Base-by-base conservation (phyloP, 2,329 filamentous ascomycete genomes). In the Talaromyces sp. region DNA sequence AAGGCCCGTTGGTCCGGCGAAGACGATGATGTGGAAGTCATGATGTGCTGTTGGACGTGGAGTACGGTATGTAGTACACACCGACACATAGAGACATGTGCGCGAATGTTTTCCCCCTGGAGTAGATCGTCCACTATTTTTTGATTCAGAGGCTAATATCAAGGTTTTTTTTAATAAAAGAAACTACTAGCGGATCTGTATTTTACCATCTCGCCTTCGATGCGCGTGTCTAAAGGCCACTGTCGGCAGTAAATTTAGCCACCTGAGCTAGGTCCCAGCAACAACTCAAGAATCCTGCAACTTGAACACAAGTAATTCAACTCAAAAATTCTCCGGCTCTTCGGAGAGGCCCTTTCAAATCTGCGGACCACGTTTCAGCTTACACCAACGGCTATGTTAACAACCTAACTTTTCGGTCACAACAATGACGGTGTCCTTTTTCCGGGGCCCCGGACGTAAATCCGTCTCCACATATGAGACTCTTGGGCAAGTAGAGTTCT, bases 1-100 rank as follows among this genome's bases (percentile, higher is more conserved):
- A 67, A 70, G 15, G 43, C 51, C 31, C 58, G 60, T n/a, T 51
- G 22, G n/a, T 63, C 60, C 27, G 15, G 27, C 17, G 11, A 34
- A 56, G 51, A 56, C n/a, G 17, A 34, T 10, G 31, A 19, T 15
- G 6, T 56, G 31, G 51, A 56, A 34, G 29, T 15, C 29, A 56
- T 56, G 5, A 34, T 19, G 27, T 7, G 17, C 5, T 8, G 29
- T 54, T 31, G 13, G 25, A 17, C 25, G 17, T 31, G 49, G 25
- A 54, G 49, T 54, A 54, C 25, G 40, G 17, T 43, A 43, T 43
- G 40, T 4, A 22, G n/a, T 7, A 22, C 19, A 22, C n/a, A 22
- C 43, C n/a, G n/a, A 22, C 43, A 47, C n/a, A 22, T 1, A 19
- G n/a, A 22, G 4, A 43, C 17, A n/a, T 3, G 43, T 10, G 10